phyloP scores from a whole-genome alignment of 306 rosid genomes.

The Vigna angularis region DNA sequence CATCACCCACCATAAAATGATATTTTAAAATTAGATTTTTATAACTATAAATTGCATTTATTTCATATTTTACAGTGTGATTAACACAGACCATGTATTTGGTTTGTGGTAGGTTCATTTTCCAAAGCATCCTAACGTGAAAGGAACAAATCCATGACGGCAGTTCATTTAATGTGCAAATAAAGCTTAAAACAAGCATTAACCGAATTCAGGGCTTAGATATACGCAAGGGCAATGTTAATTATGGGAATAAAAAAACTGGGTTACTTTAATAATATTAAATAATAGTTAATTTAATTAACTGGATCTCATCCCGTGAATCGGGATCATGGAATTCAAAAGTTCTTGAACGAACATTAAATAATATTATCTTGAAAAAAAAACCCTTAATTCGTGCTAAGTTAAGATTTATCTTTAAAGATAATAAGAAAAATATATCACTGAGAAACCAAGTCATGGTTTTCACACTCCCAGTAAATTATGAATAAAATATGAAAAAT shows the following conservation, averaged over 20 bases:
- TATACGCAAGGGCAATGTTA: too few relatives aligned
- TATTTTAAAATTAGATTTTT: neutral
- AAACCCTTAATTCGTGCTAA: too few relatives aligned
- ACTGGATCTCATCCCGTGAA: constrained; percentile 16
- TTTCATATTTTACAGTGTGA: neutral
- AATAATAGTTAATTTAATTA: neutral
- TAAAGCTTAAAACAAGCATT: too few relatives aligned
- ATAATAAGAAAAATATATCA: neutral
- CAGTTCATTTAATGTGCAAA: too few relatives aligned
- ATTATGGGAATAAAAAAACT: neutral
- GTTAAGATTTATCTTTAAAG: neutral
- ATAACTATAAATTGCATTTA: neutral
- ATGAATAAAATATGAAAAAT: neutral
- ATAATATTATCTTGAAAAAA: neutral
- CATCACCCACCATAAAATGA: neutral
- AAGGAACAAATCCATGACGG: neutral
- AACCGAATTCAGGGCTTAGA: too few relatives aligned
- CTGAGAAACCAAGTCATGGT: neutral
- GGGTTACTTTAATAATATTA: neutral
- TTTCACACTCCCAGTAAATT: neutral
- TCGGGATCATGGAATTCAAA: neutral
- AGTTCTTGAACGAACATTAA: neutral
- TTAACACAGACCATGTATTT: too few relatives aligned
- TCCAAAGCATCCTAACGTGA: neutral
- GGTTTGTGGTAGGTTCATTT: neutral